A percentile compares a stretch with the other conserved stretches of the same genome.
These are phyloP conservation scores for Trichoderma koningii DNA, from an alignment of 2,329 filamentous ascomycete genomes.

Conservation along the genomic window DNA sequence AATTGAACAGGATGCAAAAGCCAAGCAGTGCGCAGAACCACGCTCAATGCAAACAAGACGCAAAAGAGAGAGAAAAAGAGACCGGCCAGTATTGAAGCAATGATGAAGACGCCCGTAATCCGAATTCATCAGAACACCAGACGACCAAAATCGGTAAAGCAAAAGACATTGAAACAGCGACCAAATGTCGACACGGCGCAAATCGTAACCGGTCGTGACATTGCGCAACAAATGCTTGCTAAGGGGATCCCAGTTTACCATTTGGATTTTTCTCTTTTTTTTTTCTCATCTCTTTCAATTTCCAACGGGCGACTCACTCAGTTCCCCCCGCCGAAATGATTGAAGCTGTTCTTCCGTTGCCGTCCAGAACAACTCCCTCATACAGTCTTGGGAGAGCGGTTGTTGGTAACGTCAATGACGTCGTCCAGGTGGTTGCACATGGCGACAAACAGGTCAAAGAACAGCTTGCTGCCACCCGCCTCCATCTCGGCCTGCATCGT, in stretches of 20 bases:
- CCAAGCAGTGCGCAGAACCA: slow-evolving; percentile 29
- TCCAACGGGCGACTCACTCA: slow-evolving; percentile 31
- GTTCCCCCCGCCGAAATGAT: slow-evolving; percentile 29
- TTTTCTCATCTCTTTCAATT: slow-evolving; percentile 27
- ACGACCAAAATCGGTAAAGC: slow-evolving; percentile 54
- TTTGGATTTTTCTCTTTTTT: background rate
- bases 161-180: slow-evolving; percentile 41
- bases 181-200: slow-evolving; percentile 48
- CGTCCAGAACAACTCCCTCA: slow-evolving; percentile 39
- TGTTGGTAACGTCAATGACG: slow-evolving; percentile 81
- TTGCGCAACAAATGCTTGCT: background rate
- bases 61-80: slow-evolving; percentile 6
- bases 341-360: slow-evolving; percentile 19
- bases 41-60: slow-evolving; percentile 22
- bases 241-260: background rate
- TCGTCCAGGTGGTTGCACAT: slow-evolving; percentile 99
- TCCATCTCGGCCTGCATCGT: slow-evolving; percentile 99
- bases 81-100: slow-evolving; percentile 27
- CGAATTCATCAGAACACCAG: slow-evolving; percentile 47
- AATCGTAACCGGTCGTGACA: slow-evolving; percentile 38
- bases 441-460: slow-evolving; percentile 97
- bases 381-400: slow-evolving; percentile 59
- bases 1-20: background rate
- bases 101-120: slow-evolving; percentile 44
- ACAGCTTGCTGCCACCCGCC: slow-evolving; percentile 83